Evolutionary conservation across 2,329 filamentous ascomycete genomes (phyloP), one percentile per base, ranked within the genome.

Genomic region (Nannizziopsis arthrosporioides): DNA sequence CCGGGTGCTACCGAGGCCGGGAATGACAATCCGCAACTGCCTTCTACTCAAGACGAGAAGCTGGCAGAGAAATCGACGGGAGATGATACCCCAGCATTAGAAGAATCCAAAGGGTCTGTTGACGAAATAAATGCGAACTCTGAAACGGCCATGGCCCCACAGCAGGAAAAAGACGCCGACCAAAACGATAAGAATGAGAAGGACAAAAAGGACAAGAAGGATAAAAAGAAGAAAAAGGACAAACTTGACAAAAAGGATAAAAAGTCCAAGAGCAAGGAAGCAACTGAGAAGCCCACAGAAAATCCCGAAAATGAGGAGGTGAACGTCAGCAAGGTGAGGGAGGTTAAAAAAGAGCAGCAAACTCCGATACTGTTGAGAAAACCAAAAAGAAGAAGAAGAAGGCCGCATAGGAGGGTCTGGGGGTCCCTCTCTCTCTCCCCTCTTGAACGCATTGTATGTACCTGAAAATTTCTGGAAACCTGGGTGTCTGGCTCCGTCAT

Each of bases 321-420:
- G n/a, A n/a, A n/a, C n/a, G n/a, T n/a, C 12, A 37, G n/a, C n/a
- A 22, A 34, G 12, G 46, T 31, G 30, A 22, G 7, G 15, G 39
- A 42, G 44, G 49, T 30, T n/a, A 41, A 10, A 45, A 49, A 32
- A 56, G 55, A 54, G 22, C 22, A 4, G 22, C 22, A 7, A 27
- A 27, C 3, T 7, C 22, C 22, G 22, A 27, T 27, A 3, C 7
- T 27, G 22, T 12, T 18, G 37, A 40, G 19, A 40, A 34, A 15
- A 10, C 19, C 10, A 46, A 46, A 27, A 63, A 62, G 51, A 61
- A 55, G 51, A 63, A 63, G 31, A 63, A 63, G 51, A 63, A 57
- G 52, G 53, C 50, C 35, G 54, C 47, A 34, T 64, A 64, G 57
- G 34, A 31, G 17, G 22, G 5, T 14, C 11, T 19, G 14, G 6